A percentile compares a stretch with the other conserved stretches of the same genome.
Evolutionary conservation across 768 basidiomycete genomes (phyloP).

Genomic region (Mycena galericulata): DNA sequence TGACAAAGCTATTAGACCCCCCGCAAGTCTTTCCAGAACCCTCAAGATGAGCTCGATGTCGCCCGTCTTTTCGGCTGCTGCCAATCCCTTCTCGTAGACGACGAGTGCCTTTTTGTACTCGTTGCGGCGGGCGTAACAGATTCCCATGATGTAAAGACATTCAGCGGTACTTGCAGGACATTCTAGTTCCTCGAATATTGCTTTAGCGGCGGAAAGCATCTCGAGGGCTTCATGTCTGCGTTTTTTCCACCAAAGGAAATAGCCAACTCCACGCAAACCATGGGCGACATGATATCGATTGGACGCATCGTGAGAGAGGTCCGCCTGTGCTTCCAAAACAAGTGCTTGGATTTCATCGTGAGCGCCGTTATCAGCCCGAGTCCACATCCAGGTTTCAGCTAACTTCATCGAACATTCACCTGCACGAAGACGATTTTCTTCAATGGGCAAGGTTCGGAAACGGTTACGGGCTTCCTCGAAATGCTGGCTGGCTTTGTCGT

Average conservation of each 20-base stretch:
- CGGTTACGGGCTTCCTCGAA: background rate
- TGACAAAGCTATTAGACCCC: background rate
- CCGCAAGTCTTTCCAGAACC: background rate
- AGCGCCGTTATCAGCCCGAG: background rate
- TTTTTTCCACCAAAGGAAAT: conserved; percentile 3
- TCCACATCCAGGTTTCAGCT: conserved; percentile 1
- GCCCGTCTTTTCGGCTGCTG: background rate
- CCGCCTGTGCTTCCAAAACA: background rate
- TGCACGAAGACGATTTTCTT: background rate
- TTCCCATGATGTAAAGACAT: conserved; percentile 18
- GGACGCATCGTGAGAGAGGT: conserved; percentile 15
- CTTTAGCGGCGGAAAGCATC: conserved; percentile 11
- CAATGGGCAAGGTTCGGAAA: conserved; percentile 1
- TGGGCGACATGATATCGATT: background rate
- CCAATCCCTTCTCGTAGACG: conserved; percentile 3
- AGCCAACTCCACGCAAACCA: conserved; percentile 14
- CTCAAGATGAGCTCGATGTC: background rate
- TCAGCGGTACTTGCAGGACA: conserved; percentile 24
- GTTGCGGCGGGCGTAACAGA: background rate
- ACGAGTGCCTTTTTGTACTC: conserved; percentile 15
- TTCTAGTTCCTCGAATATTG: conserved; percentile 18
- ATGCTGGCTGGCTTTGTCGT: conserved; percentile 5
- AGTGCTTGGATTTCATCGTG: background rate
- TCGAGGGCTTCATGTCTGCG: conserved; percentile 1
- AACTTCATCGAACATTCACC: conserved; percentile 18